phyloP scores from a whole-genome alignment of 179 eudicot species.

The Carnegiea gigantea region DNA sequence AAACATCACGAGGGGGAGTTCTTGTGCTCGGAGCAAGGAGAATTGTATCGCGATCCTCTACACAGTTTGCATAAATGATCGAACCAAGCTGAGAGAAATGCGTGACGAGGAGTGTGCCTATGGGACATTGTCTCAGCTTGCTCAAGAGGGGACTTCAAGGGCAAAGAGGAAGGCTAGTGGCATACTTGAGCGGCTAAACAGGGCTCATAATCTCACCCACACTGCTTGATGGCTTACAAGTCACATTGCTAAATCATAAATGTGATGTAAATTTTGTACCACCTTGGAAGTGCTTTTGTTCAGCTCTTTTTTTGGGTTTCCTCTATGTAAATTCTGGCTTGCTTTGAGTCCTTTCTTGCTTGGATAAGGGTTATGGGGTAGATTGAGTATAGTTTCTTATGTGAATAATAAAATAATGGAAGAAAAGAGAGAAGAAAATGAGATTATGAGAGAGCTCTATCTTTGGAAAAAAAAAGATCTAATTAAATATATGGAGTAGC shows the following conservation, averaged over 20 bases:
- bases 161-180: constrained; percentile 91
- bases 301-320: background rate
- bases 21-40: constrained; percentile 68
- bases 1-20: constrained; percentile 47
- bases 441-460: constrained; percentile 7
- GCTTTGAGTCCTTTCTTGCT: constrained; percentile 1
- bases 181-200: constrained; percentile 65
- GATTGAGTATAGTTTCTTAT: constrained; percentile 6
- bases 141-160: constrained; percentile 73
- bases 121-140: constrained; percentile 64
- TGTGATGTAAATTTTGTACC: constrained; percentile 59
- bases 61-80: constrained; percentile 50
- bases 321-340: constrained; percentile 29
- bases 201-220: constrained; percentile 45
- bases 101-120: constrained; percentile 58
- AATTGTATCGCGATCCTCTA: constrained; percentile 69
- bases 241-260: constrained; percentile 18
- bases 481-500: constrained; percentile 11
- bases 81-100: constrained; percentile 54
- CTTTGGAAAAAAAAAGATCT: no score
- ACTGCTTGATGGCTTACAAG: constrained; percentile 46
- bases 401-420: constrained; percentile 23
- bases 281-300: constrained; percentile 4
- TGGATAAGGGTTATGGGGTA: constrained; percentile 15
- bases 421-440: background rate